phyloP scores from a whole-genome alignment of 768 basidiomycete species.

The Phlegmacium glaucopus region DNA sequence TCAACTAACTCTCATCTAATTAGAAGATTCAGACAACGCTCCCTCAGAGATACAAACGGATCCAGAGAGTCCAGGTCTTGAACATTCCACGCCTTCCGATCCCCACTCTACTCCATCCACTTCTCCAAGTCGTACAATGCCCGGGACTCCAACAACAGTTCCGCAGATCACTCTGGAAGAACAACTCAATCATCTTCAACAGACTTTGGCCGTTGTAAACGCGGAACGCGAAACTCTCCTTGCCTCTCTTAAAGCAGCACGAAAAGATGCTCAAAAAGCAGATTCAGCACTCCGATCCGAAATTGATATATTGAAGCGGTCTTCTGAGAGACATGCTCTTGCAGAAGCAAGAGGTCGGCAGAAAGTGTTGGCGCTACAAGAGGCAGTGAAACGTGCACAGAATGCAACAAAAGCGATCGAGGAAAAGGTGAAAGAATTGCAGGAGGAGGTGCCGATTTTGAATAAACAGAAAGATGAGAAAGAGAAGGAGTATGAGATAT shows the following conservation, averaged over 20 bases:
- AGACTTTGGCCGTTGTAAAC: conserved; percentile 58
- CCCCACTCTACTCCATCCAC: conserved; percentile 37
- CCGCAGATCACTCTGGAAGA: conserved; percentile 61
- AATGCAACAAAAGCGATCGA: conserved; percentile 48
- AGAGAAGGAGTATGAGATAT: conserved; percentile 38
- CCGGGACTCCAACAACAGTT: conserved; percentile 18
- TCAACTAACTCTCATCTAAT: conserved; percentile 8
- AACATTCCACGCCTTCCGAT: conserved; percentile 32
- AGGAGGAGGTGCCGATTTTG: conserved; percentile 41
- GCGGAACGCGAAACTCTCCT: conserved; percentile 68
- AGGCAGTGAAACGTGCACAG: conserved; percentile 79
- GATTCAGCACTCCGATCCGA: conserved; percentile 79
- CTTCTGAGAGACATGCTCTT: conserved; percentile 74
- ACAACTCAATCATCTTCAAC: conserved; percentile 59
- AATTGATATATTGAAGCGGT: conserved; percentile 79
- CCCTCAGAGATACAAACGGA: conserved; percentile 30
- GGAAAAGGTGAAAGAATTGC: conserved; percentile 43
- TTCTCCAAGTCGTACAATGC: conserved; percentile 32
- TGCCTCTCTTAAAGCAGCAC: conserved; percentile 67
- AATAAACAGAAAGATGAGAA: conserved; percentile 33
- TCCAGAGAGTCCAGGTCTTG: conserved; percentile 29
- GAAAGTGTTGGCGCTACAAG: conserved; percentile 84
- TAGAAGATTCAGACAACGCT: conserved; percentile 28
- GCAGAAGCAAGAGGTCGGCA: conserved; percentile 81
- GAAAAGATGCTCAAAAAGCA: conserved; percentile 80